Percentiles rank a stretch among this genome's conserved stretches.
Conservation (phyloP, 192 early-diverging fungal species). For the Umbelopsis ramanniana region DNA sequence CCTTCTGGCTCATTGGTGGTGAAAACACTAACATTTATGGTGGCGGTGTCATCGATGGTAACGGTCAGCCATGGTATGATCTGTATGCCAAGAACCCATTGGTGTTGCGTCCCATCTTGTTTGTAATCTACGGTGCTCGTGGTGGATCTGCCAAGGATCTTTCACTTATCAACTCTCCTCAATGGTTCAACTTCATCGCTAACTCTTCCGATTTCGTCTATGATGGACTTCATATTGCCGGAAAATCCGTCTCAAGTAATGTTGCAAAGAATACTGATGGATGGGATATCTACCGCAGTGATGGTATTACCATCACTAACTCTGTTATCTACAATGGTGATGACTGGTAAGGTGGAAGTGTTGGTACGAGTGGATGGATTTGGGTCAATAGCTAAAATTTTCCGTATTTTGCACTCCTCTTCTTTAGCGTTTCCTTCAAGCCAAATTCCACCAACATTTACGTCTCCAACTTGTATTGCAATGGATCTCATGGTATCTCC, state of each 20-base stretch:
- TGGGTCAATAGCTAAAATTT: not conserved
- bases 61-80: conserved; percentile 29
- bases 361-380: not conserved
- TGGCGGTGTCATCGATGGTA: conserved; percentile 25
- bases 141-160: conserved; percentile 11
- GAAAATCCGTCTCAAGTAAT: conserved; percentile 2
- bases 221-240: conserved; percentile 9
- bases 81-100: conserved; percentile 1
- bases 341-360: conserved; percentile 5
- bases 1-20: conserved; percentile 32
- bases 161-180: not conserved
- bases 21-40: conserved; percentile 24
- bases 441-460: conserved; percentile 27
- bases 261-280: conserved; percentile 33
- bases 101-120: conserved; percentile 22
- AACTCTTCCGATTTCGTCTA: conserved; percentile 24
- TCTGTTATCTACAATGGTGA: conserved; percentile 30
- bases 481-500: conserved; percentile 37
- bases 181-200: conserved; percentile 21
- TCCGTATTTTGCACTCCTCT: not conserved
- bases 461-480: conserved; percentile 31
- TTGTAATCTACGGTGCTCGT: conserved; percentile 24
- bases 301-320: conserved; percentile 29
- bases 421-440: conserved; percentile 21
- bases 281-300: conserved; percentile 27